Base-by-base conservation (phyloP, 345 rosid species). In the Lumnitzera littorea region DNA sequence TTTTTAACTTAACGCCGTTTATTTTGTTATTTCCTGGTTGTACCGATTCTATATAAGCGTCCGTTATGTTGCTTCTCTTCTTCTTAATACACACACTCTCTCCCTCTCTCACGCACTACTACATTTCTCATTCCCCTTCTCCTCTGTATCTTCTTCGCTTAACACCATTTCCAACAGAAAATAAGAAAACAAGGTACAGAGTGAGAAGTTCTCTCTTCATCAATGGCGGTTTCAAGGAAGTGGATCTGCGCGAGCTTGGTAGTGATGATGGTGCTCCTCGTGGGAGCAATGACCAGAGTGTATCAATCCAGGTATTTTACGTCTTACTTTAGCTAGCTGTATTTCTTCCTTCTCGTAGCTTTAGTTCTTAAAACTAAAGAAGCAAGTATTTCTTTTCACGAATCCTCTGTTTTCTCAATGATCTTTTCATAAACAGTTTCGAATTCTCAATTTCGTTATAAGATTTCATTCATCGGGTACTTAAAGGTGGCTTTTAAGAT, bases 251-350 rank as follows among this genome's bases (percentile, higher is more conserved):
- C 46, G n/a, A 31, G 43, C 15, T 24, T 36, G 46, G 46, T 46
- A 17, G 48, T 63, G 15, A 5, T 63, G 11, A 20, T 63, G 24
- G 9, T 63, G 15, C 46, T 55, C 17, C 36, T 63, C 46, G 67
- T 41, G 9, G 57, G 25, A 15, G 58, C 67, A 14, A 27, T 55
- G 7, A 24, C 67, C 67, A 52, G 67, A 54, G 46, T 16, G 2
- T 41, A 31, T 59, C 41, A 48, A 17, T 46, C 62, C 48, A 50
- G 20, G 13, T 47, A 10, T 10, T 48, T 58, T 17, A 0, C 13
- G 23, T 6, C 31, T 11, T 20, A 5, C 1, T 58, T 47, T 29
- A 12, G 24, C 15, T 29, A 12, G 24, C 15, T 46, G 24, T 31
- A 58, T 23, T 46, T 23, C 16, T 15, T 24, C 24, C 23, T 24